Percentiles rank a stretch among this genome's conserved stretches.
Conservation (phyloP, 768 basidiomycete genomes). For the Leucocoprinus birnbaumii region DNA sequence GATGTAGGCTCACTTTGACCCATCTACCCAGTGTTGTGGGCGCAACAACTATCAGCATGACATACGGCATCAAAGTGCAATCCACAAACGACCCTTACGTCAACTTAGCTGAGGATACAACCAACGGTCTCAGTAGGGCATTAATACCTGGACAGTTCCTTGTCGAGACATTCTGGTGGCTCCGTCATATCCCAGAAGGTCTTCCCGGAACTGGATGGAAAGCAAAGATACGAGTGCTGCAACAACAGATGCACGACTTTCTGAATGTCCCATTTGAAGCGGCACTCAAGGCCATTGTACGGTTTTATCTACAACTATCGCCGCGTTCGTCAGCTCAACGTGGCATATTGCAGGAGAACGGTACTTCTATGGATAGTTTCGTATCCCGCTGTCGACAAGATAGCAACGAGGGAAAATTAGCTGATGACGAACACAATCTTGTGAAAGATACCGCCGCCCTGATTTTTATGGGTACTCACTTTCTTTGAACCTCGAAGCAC, state of each 20-base stretch:
- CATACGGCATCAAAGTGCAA: constrained; percentile 10
- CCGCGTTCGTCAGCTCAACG: not conserved
- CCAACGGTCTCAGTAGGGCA: not conserved
- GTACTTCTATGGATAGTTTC: constrained; percentile 14
- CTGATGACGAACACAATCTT: constrained; percentile 4
- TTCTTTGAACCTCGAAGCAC: no score
- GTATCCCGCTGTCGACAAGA: constrained; percentile 12
- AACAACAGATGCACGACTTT: constrained; percentile 17
- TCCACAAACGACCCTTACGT: constrained; percentile 6
- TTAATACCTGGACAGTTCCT: constrained; percentile 12
- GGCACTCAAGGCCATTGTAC: constrained; percentile 17
- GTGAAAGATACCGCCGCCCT: constrained; percentile 17
- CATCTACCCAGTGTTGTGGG: constrained; percentile 6
- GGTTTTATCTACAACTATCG: not conserved
- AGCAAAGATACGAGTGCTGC: constrained; percentile 19
- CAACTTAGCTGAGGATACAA: not conserved
- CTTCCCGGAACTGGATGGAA: constrained; percentile 46
- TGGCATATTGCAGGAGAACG: constrained; percentile 9
- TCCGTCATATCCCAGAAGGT: constrained; percentile 43
- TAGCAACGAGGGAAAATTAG: constrained; percentile 11
- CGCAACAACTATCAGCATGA: constrained; percentile 7
- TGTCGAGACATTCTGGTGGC: constrained; percentile 19
- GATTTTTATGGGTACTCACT: constrained; percentile 20
- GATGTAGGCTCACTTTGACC: no score
- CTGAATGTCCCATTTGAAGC: constrained; percentile 21